Evolutionary conservation across 139 green algal species (phyloP).

Genomic region (Picochlorum sp.): DNA sequence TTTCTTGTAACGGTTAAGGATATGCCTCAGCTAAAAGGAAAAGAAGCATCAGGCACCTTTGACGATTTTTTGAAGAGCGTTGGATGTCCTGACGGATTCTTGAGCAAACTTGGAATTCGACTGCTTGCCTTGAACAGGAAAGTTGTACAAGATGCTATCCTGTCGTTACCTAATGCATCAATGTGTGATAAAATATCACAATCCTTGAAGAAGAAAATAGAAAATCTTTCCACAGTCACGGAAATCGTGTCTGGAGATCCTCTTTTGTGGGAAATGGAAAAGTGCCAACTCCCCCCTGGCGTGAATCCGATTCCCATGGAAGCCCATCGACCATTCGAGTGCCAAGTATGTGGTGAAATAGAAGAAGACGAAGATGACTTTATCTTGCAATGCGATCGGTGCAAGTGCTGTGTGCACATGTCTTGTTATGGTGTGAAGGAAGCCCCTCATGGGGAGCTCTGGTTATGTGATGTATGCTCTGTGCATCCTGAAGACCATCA

Average conservation of each 20-base stretch:
- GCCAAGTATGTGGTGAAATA: slow-evolving; percentile 52
- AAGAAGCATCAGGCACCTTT: not conserved
- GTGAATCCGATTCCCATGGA: slow-evolving; percentile 5
- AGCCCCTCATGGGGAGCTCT: slow-evolving; percentile 31
- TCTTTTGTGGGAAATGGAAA: slow-evolving; percentile 7
- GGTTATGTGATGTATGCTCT: slow-evolving; percentile 60
- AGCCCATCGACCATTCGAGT: slow-evolving; percentile 7
- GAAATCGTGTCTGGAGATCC: slow-evolving; percentile 22
- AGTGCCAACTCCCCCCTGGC: slow-evolving; percentile 36
- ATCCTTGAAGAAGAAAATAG: slow-evolving; percentile 16
- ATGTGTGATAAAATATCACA: not conserved
- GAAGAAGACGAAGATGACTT: slow-evolving; percentile 40
- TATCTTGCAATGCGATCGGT: slow-evolving; percentile 65
- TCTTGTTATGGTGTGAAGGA: slow-evolving; percentile 49
- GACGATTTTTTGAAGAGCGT: not conserved
- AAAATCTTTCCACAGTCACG: slow-evolving; percentile 29
- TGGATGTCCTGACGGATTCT: not conserved
- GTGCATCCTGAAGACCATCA: not conserved
- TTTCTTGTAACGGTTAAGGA: not conserved
- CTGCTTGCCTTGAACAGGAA: not conserved
- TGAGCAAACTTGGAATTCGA: not conserved
- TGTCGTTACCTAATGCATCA: not conserved
- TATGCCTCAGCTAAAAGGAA: not conserved
- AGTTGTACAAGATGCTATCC: not conserved
- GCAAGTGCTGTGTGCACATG: slow-evolving; percentile 60